Base-by-base conservation (phyloP, 2,329 filamentous ascomycete genomes). In the Ophiostoma tasmaniense region DNA sequence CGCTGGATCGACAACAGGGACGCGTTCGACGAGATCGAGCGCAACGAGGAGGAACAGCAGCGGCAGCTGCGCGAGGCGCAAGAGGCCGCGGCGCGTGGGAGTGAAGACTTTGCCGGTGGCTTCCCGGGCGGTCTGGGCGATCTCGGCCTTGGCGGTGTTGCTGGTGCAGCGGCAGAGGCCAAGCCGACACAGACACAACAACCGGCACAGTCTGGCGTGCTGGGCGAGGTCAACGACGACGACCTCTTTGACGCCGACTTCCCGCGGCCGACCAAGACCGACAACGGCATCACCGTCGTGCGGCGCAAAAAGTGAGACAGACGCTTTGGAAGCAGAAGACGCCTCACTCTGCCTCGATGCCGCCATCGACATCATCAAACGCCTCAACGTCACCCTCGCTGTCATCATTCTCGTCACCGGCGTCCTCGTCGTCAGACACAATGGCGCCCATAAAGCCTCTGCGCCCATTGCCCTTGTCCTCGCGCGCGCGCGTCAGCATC, bases 1-100 rank as follows among this genome's bases (percentile, higher is more conserved):
- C 85, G 95, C 71, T 99, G 95, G 95, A 81, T 99, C 39, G 94
- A 98, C 79, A 84, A 89, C 55, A 95, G 93, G 76, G 93, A 93
- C 20, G 92, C 90, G 73, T 92, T 92, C 75, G 95, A 99, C 78
- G 89, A 89, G 73, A 80, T 88, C 71, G 95, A 98, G 81, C 82
- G 84, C 70, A 86, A 87, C 75, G 86, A 89, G 68, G 88, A 89
- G 81, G 91, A 93, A 75, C 89, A 90, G 74, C 89, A 90, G 74
- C 90, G 96, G 78, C 87, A 86, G 74, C 78, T 80, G 68, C 79
- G 78, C n/a, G 68, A 72, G 55, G 68, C 61, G 28, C 39, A 68
- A 28, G 71, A 71, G 35, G 71, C 70, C 70, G 77, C 76, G 42
- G 76, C 73, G 10, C 76, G 77, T 30, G 78, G 76, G 7, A 75